Evolutionary conservation across 495 filamentous ascomycete genomes (phyloP).

Genomic region (Mytilinidion resinicola): DNA sequence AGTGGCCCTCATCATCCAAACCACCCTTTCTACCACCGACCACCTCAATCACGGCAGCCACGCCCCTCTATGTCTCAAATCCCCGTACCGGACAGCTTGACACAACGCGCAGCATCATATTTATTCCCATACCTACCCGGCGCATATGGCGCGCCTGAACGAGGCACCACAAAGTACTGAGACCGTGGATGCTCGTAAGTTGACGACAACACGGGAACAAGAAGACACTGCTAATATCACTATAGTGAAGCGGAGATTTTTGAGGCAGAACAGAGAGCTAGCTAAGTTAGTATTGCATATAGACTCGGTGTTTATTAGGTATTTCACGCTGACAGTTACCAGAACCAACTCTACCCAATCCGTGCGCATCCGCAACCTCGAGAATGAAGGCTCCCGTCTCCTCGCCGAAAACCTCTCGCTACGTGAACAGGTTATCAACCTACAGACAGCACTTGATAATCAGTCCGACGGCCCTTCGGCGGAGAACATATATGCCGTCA

Average conservation of each 20-base stretch:
- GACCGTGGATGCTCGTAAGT: conserved; percentile 75
- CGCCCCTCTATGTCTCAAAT: conserved; percentile 12
- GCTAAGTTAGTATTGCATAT: conserved; percentile 45
- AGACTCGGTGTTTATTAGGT: background rate
- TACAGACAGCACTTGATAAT: conserved; percentile 57
- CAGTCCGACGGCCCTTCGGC: conserved; percentile 21
- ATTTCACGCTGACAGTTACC: background rate
- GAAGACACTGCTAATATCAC: background rate
- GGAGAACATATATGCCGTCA: conserved; percentile 30
- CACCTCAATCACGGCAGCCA: conserved; percentile 16
- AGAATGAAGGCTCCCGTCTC: conserved; percentile 75
- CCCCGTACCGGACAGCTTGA: background rate
- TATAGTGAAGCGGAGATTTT: conserved; percentile 75
- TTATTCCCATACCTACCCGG: conserved; percentile 27
- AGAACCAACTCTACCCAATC: conserved; percentile 86
- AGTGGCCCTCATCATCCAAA: background rate
- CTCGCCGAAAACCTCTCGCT: conserved; percentile 83
- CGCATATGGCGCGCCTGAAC: conserved; percentile 83
- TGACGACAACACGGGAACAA: background rate
- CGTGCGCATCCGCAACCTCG: conserved; percentile 77
- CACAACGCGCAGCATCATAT: conserved; percentile 7
- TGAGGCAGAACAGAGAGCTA: conserved; percentile 92
- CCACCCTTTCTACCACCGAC: background rate
- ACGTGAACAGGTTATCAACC: conserved; percentile 66
- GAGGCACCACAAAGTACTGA: conserved; percentile 62